Base-by-base conservation (phyloP, 495 filamentous ascomycete genomes). In the Aspergillus panamensis region DNA sequence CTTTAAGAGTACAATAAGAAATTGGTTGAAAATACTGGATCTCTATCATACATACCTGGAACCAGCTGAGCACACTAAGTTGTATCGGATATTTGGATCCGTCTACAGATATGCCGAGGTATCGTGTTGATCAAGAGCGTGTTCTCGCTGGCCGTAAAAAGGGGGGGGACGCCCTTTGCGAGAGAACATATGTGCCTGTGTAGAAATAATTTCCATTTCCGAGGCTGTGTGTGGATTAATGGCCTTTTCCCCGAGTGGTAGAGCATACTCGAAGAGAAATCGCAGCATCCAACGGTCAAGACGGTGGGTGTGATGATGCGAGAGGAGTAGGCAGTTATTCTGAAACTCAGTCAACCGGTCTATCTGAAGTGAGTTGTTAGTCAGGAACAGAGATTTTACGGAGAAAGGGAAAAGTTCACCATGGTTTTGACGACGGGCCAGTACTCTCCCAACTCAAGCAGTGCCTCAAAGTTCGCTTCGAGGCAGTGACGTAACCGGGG, bases 231-330 rank as follows among this genome's bases (percentile, higher is more conserved):
- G 42, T 2, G 13, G 8, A 8, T 44, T 16, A n/a, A 20, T 14
- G 6, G 16, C 19, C 14, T 44, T 44, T 3, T 44, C 42, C 5
- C 9, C 16, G 16, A 44, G 42, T 4, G 42, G 42, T 19, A 44
- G 19, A 16, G 42, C 29, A 17, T 53, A 42, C 19, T 53, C 51
- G 19, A 53, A 43, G 1, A 43, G 37, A 13, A 43, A 53, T 8
- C 51, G 16, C 8, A 25, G 14, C 51, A 43, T 53, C 35, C 51
- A 53, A 5, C 51, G 20, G n/a, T 53, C 51, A 0, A 53, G 19
- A 8, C 35, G 33, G n/a, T 43, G 51, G 7, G 35, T 53, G 14
- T 51, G 25, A 1, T 33, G 25, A 21, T 53, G 19, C n/a, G 35
- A 8, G 3, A 16, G 16, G 4, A 30, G 51, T n/a, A 30, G 25